Percentiles rank a stretch among this genome's conserved stretches.
Conservation (phyloP, 441 rosid genomes). For the Capsella rubella region DNA sequence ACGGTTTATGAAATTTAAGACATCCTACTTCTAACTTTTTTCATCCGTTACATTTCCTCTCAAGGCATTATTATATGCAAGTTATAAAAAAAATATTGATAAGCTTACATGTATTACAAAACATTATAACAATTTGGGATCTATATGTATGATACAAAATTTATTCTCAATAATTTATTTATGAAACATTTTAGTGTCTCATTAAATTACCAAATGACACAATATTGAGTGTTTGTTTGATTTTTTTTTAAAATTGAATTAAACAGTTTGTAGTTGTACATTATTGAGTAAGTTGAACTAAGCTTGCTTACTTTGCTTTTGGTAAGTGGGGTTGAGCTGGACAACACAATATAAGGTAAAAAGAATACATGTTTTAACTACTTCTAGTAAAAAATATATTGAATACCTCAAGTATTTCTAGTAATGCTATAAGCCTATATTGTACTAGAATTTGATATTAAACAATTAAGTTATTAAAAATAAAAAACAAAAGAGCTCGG, state of each 20-base stretch:
- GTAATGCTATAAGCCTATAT: conserved; percentile 33
- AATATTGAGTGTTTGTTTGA: neutral
- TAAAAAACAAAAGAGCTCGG: conserved; percentile 20
- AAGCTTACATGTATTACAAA: neutral
- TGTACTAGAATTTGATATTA: conserved; percentile 10
- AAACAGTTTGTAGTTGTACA: neutral
- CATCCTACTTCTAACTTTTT: conserved; percentile 15
- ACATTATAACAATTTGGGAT: neutral
- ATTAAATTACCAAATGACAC: neutral
- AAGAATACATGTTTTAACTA: conserved; percentile 34
- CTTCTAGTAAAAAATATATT: conserved; percentile 36
- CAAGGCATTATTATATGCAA: conserved; percentile 27
- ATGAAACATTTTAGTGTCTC: neutral
- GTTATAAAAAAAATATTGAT: too few relatives aligned
- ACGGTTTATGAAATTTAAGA: conserved; percentile 54
- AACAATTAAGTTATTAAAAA: neutral
- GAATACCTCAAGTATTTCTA: conserved; percentile 28
- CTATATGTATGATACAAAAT: neutral
- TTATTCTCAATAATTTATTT: neutral
- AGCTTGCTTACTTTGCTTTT: conserved; percentile 15
- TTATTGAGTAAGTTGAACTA: neutral
- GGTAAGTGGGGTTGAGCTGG: conserved; percentile 45
- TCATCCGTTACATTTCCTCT: conserved; percentile 15
- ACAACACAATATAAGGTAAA: conserved; percentile 37
- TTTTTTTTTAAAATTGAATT: neutral